Conservation (phyloP, 208 protist genomes). For the Porcisia deanei region DNA sequence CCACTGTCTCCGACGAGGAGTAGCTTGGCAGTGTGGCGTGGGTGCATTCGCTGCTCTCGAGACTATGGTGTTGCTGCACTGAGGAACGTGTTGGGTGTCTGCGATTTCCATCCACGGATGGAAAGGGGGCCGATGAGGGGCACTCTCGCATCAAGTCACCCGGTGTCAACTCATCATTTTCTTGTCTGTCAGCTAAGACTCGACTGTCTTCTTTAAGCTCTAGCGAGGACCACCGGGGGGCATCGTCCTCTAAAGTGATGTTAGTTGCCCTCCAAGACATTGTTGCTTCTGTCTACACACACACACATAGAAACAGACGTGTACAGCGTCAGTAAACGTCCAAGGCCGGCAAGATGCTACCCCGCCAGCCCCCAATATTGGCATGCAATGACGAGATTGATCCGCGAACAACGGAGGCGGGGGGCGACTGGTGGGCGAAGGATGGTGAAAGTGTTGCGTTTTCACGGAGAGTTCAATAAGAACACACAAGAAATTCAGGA, state of each 20-base stretch:
- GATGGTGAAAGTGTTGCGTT: too few species aligned
- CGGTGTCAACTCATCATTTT: neutral
- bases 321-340: too few species aligned
- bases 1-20: conserved; percentile 16
- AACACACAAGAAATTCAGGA: too few species aligned
- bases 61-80: neutral
- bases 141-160: neutral
- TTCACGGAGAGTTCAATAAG: too few species aligned
- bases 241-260: conserved; percentile 2
- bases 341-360: too few species aligned
- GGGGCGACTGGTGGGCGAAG: too few species aligned
- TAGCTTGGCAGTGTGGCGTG: neutral
- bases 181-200: neutral
- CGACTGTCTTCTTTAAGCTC: conserved; percentile 14
- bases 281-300: neutral
- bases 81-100: neutral
- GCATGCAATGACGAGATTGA: too few species aligned
- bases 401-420: too few species aligned
- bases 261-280: conserved; percentile 7
- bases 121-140: neutral
- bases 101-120: neutral
- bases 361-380: too few species aligned
- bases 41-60: neutral
- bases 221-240: neutral
- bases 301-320: neutral